Evolutionary conservation across 192 early-diverging fungal genomes (phyloP).

Genomic region (Coemansia sp.): DNA sequence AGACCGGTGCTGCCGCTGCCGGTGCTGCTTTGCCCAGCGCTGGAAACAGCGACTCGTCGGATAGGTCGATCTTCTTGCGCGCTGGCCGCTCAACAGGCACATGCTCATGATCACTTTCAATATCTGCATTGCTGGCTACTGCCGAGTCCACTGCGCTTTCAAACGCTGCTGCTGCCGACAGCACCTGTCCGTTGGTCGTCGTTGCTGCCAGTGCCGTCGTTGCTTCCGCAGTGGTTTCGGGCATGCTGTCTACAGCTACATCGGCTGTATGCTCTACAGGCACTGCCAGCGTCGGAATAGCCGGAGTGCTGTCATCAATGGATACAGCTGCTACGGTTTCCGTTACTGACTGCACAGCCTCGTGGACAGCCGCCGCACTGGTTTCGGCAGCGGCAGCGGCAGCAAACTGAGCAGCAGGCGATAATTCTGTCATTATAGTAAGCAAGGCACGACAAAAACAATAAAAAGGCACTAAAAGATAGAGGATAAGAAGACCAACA

Average conservation of each 20-base stretch:
- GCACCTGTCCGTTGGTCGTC: constrained; percentile 1
- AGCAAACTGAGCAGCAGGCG: constrained; percentile 50
- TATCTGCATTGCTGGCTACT: constrained; percentile 24
- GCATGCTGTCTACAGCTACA: neutral
- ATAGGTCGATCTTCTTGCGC: constrained; percentile 25
- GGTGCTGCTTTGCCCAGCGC: constrained; percentile 61
- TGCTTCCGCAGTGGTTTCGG: neutral
- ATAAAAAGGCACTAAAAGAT: neutral
- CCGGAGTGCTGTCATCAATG: neutral
- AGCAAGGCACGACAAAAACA: neutral
- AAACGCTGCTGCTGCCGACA: constrained; percentile 30
- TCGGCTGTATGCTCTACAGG: neutral
- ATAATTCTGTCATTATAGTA: constrained; percentile 16
- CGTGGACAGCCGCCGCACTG: neutral
- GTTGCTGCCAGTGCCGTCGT: neutral
- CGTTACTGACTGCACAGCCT: neutral
- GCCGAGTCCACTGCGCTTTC: constrained; percentile 39
- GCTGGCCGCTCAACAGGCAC: neutral
- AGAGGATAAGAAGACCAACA: constrained; percentile 21
- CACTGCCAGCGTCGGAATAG: neutral
- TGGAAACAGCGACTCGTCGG: constrained; percentile 67
- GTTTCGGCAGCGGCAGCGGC: constrained; percentile 39
- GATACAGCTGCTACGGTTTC: constrained; percentile 6
- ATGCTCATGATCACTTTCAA: constrained; percentile 6
- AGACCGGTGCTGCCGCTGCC: constrained; percentile 41